Conservation (phyloP, 495 filamentous ascomycete genomes). For the Aspergillus olivimuriae region DNA sequence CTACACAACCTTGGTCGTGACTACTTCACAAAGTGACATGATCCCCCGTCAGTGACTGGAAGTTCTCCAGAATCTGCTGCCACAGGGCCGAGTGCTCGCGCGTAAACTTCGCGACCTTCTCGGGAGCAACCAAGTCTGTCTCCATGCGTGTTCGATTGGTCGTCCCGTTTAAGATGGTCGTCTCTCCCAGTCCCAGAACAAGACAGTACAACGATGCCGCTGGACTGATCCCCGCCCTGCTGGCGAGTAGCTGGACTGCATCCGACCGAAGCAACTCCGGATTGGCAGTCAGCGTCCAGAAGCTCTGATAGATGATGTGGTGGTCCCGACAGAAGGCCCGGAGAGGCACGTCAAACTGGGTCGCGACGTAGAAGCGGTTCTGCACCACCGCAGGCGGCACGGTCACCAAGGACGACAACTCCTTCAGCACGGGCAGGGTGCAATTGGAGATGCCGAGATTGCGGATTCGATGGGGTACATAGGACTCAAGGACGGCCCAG, state of each 20-base stretch:
- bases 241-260: constrained; percentile 47
- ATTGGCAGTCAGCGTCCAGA: constrained; percentile 77
- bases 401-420: constrained; percentile 35
- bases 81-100: constrained; percentile 37
- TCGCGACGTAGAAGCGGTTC: constrained; percentile 62
- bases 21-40: constrained; percentile 2
- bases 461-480: constrained; percentile 57
- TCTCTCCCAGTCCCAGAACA: constrained; percentile 51
- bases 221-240: constrained; percentile 35
- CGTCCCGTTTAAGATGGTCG: constrained; percentile 65
- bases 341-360: constrained; percentile 53
- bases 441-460: constrained; percentile 71
- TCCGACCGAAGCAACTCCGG: constrained; percentile 45
- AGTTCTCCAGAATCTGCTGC: constrained; percentile 36
- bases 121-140: constrained; percentile 54
- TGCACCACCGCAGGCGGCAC: constrained; percentile 63
- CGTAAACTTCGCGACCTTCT: constrained; percentile 42
- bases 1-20: neutral
- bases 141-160: constrained; percentile 57
- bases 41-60: constrained; percentile 45
- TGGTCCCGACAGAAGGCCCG: constrained; percentile 56
- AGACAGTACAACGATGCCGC: constrained; percentile 62
- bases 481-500: constrained; percentile 56
- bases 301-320: constrained; percentile 63
- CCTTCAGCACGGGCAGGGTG: constrained; percentile 44